A percentile compares a stretch with the other conserved stretches of the same genome.
Conservation (phyloP, 257 asterid genomes). For the Henckelia pumila region DNA sequence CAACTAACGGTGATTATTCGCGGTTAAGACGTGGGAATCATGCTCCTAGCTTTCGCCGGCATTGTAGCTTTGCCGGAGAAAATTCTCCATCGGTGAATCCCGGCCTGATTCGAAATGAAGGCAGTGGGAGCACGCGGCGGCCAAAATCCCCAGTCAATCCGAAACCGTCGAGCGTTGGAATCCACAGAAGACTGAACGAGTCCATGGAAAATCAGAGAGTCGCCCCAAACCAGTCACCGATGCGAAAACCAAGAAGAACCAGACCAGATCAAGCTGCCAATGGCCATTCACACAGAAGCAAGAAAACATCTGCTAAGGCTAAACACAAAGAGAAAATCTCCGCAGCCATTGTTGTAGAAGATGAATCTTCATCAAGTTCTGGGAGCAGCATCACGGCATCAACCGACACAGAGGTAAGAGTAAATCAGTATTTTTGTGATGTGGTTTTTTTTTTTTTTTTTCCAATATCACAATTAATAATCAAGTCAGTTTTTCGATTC, state of each 20-base stretch:
- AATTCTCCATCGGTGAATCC: constrained; percentile 52
- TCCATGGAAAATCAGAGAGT: constrained; percentile 45
- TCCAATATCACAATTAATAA: background rate
- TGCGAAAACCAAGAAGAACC: constrained; percentile 45
- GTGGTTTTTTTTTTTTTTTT: too few relatives aligned
- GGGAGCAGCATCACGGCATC: constrained; percentile 57
- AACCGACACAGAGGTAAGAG: constrained; percentile 73
- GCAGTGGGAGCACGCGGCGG: constrained; percentile 40
- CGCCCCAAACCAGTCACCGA: constrained; percentile 65
- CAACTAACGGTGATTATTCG: constrained; percentile 34
- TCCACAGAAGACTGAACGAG: constrained; percentile 43
- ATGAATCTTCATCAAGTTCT: constrained; percentile 73
- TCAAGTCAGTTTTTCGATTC: background rate
- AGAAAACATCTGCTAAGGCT: constrained; percentile 20
- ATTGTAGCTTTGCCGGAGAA: constrained; percentile 39
- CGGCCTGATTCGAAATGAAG: constrained; percentile 45
- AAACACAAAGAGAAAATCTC: constrained; percentile 51
- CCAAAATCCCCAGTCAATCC: constrained; percentile 54
- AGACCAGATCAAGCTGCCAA: constrained; percentile 34
- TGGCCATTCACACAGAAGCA: too few relatives aligned
- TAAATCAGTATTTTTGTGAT: background rate
- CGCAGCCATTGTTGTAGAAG: constrained; percentile 43
- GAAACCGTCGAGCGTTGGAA: constrained; percentile 56
- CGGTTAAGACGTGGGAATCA: constrained; percentile 32
- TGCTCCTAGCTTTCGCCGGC: constrained; percentile 38